Evolutionary conservation across 257 asterid genomes (phyloP).

Genomic region (Catharanthus roseus): DNA sequence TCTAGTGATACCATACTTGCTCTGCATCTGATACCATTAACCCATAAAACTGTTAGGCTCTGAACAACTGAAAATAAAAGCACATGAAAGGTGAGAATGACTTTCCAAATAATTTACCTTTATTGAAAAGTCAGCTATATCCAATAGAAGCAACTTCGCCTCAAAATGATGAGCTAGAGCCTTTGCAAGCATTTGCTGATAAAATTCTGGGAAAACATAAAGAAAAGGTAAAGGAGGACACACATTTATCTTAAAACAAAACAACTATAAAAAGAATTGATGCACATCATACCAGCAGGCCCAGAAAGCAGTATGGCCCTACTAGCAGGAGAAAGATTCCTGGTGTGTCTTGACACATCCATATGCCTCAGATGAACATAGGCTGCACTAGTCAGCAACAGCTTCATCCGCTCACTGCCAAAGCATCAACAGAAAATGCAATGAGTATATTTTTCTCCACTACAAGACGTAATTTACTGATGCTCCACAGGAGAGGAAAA

Average conservation of each 20-base stretch:
- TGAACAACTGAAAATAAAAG: slow-evolving; percentile 2
- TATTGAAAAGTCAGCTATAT: slow-evolving; percentile 67
- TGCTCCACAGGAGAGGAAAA: not conserved
- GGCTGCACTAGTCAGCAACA: slow-evolving; percentile 73
- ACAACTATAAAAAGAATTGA: not conserved
- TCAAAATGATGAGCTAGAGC: slow-evolving; percentile 80
- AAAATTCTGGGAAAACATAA: slow-evolving; percentile 42
- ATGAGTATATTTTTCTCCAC: not conserved
- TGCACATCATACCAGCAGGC: slow-evolving; percentile 58
- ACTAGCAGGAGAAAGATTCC: slow-evolving; percentile 93
- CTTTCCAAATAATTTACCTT: slow-evolving; percentile 45
- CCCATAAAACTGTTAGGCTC: slow-evolving; percentile 18
- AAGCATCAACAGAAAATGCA: slow-evolving; percentile 17
- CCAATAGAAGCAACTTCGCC: slow-evolving; percentile 74
- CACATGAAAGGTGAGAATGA: slow-evolving; percentile 15
- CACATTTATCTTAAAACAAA: not conserved
- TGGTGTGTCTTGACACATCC: slow-evolving; percentile 74
- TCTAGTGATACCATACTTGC: slow-evolving; percentile 74
- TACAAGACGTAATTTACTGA: not conserved
- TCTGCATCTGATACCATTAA: slow-evolving; percentile 56
- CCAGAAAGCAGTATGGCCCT: slow-evolving; percentile 88
- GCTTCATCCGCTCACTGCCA: slow-evolving; percentile 70
- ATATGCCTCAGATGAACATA: slow-evolving; percentile 76
- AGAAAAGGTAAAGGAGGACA: slow-evolving; percentile 10
- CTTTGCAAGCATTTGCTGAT: slow-evolving; percentile 73